Evolutionary conservation across 495 filamentous ascomycete species (phyloP), one percentile per base, ranked within the genome.

Genomic region (Hyaloscypha finlandica): DNA sequence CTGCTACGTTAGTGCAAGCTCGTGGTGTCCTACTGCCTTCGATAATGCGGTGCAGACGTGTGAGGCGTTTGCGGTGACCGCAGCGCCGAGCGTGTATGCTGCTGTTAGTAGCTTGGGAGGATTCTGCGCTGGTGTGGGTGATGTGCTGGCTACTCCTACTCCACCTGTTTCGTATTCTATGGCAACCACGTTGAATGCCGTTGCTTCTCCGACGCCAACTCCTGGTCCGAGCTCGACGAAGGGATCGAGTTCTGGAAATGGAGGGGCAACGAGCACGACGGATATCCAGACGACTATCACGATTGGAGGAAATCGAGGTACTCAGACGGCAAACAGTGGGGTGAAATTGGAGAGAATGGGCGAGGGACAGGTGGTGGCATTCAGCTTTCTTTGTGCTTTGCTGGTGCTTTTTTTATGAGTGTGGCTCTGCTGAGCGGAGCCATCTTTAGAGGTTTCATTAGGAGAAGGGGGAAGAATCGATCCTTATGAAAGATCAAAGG

Each of bases 321-420:
- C 64, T n/a, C 8, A 19, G 12, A 22, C 22, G 14, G 29, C 20
- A 20, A 51, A 12, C 8, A 65, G 12, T 11, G 25, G 9, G 14
- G 22, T 54, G 29, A 35, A 19, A 14, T 20, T 37, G 19, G 33
- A 61, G 25, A 8, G 19, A 19, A 31, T 45, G 39, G 37, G 30
- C 1, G 25, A 20, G 14, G 33, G 42, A 8, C 6, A 54, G 12
- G 57, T 59, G 55, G 52, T 60, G 8, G 11, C 29, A 1, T 22
- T 54, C 33, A 45, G 52, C 19, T 4, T 60, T 29, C 14, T 53
- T 20, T 59, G 29, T 66, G 29, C 64, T 33, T 11, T 61, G 19
- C 2, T 60, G n/a, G 19, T 66, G 16, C 16, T 59, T 60, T 66
- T 66, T 66, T 66, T 66, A 66, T 66, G 45, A 54, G 52, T 52